Conservation (phyloP, 2,329 filamentous ascomycete species). For the Zymoseptoria brevis region DNA sequence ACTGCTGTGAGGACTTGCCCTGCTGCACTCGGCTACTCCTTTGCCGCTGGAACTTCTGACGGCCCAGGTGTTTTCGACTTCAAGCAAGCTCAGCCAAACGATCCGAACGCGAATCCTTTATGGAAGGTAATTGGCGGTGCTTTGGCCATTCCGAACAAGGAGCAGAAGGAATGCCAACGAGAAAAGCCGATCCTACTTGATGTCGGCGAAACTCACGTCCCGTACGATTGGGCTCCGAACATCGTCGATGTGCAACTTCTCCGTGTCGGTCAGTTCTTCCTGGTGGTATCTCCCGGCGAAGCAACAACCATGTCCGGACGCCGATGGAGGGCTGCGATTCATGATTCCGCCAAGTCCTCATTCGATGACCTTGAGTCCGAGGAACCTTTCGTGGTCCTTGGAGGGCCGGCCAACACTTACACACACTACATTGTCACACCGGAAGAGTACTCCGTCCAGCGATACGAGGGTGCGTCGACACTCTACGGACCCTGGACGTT, state of each 20-base stretch:
- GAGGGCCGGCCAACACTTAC: constrained; percentile 86
- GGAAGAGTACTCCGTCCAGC: constrained; percentile 75
- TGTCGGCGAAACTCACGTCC: constrained; percentile 67
- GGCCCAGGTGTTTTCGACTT: constrained; percentile 90
- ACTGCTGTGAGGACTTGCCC: constrained; percentile 67
- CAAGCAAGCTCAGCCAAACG: constrained; percentile 71
- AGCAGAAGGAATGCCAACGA: constrained; percentile 67
- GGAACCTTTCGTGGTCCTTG: constrained; percentile 68
- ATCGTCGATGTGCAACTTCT: constrained; percentile 82
- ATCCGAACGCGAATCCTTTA: constrained; percentile 66
- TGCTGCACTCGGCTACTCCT: constrained; percentile 82
- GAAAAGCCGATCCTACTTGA: constrained; percentile 83
- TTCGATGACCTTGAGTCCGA: constrained; percentile 31
- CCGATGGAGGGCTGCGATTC: constrained; percentile 70
- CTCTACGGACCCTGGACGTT: constrained; percentile 78
- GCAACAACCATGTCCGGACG: constrained; percentile 88
- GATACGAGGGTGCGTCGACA: constrained; percentile 92
- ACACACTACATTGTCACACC: constrained; percentile 72
- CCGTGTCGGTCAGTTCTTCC: constrained; percentile 73
- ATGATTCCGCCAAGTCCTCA: constrained; percentile 37
- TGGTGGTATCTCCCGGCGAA: constrained; percentile 79
- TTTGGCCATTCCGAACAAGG: constrained; percentile 60
- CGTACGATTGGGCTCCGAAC: constrained; percentile 85
- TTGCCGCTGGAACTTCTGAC: constrained; percentile 87
- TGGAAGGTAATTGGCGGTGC: constrained; percentile 70